phyloP scores from a whole-genome alignment of 805 yeast genomes.

The Scheffersomyces lignosus region DNA sequence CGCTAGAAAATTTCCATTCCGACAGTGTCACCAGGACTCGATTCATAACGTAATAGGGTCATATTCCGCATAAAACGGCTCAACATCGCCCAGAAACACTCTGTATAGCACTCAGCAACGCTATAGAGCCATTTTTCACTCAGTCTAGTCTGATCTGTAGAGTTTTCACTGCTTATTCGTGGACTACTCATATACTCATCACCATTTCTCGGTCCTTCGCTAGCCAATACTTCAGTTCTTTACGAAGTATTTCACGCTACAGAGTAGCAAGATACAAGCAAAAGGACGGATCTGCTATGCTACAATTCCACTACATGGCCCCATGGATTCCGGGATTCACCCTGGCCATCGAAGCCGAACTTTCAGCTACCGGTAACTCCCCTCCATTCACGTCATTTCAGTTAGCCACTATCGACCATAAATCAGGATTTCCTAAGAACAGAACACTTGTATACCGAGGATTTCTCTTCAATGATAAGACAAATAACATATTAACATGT shows the following conservation, averaged over 20 bases:
- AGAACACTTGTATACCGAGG: constrained; percentile 75
- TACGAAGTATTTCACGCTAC: not conserved
- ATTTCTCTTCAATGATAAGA: constrained; percentile 67
- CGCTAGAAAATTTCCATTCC: no score
- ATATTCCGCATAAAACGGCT: no score
- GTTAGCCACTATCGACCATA: constrained; percentile 61
- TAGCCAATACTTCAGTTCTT: no score
- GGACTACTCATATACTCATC: no score
- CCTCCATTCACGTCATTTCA: constrained; percentile 62
- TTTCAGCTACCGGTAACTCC: constrained; percentile 18
- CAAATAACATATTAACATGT: constrained; percentile 65
- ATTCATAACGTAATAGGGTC: no score
- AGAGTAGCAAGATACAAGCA: not conserved
- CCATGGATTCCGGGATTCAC: constrained; percentile 76
- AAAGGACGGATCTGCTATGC: constrained; percentile 21
- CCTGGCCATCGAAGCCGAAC: constrained; percentile 51
- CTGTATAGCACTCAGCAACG: no score
- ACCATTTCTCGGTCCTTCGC: no score
- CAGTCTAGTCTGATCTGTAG: no score
- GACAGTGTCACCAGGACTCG: no score
- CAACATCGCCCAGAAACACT: no score
- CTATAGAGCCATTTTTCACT: no score
- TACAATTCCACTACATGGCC: constrained; percentile 45
- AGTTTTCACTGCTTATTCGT: no score
- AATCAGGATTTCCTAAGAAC: constrained; percentile 54